phyloP scores from a whole-genome alignment of 139 green algal genomes.

The Coelastrella sp. region DNA sequence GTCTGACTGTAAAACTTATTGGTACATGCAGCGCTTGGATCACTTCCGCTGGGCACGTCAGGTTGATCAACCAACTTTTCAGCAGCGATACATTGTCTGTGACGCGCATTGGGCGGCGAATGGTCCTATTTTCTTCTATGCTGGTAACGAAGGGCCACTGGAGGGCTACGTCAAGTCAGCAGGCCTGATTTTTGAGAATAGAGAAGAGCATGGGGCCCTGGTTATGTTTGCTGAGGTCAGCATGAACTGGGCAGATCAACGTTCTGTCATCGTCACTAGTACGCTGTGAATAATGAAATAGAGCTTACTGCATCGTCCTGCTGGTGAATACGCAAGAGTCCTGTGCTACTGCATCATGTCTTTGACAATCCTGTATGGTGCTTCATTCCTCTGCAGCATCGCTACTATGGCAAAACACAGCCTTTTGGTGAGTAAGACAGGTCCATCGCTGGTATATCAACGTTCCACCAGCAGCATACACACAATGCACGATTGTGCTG shows the following conservation, averaged over 20 bases:
- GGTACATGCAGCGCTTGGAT: conserved; percentile 57
- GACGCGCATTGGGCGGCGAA: conserved; percentile 28
- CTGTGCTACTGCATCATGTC: no score
- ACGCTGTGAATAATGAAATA: no score
- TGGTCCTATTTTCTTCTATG: conserved; percentile 60
- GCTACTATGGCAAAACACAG: conserved; percentile 83
- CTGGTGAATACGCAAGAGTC: no score
- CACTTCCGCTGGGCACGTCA: conserved; percentile 46
- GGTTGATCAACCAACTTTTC: conserved; percentile 5
- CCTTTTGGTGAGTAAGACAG: conserved; percentile 52
- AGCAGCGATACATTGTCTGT: conserved; percentile 59
- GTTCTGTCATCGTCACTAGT: no score
- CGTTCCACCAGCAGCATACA: not conserved
- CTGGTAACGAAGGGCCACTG: conserved; percentile 63
- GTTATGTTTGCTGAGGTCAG: conserved; percentile 64
- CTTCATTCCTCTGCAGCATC: conserved; percentile 69
- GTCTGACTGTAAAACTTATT: conserved; percentile 44
- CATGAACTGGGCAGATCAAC: no score
- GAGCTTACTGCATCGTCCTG: no score
- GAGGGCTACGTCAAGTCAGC: conserved; percentile 61
- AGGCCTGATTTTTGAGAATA: conserved; percentile 74
- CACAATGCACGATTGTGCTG: no score
- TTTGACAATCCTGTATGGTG: no score
- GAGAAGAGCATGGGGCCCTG: conserved; percentile 53
- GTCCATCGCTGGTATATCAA: not conserved